Conservation (phyloP, 164 flowering plant genomes). For the Vitis amurensis region DNA sequence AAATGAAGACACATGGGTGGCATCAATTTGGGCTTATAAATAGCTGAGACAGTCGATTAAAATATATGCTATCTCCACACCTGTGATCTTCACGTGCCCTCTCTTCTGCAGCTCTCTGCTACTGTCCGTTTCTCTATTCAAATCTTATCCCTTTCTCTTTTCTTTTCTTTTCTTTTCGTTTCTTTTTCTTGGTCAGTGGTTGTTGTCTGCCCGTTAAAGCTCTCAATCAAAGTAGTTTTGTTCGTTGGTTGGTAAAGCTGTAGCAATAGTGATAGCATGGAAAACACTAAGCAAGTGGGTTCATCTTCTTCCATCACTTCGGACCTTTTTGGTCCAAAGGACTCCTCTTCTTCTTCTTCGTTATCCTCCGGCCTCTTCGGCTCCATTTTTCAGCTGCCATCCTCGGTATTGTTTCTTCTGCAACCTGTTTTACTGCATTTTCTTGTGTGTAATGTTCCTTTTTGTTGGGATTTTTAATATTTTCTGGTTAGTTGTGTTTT, state of each 20-base stretch:
- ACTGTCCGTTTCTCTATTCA: slow-evolving; percentile 11
- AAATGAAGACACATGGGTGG: slow-evolving; percentile 20
- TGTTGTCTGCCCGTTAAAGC: slow-evolving; percentile 3
- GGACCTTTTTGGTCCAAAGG: slow-evolving; percentile 59
- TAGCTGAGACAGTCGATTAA: slow-evolving; percentile 8
- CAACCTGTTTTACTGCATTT: neutral
- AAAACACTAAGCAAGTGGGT: slow-evolving; percentile 26
- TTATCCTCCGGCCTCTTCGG: slow-evolving; percentile 34
- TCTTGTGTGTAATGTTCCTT: neutral
- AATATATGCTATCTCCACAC: slow-evolving; percentile 8
- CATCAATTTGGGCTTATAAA: slow-evolving; percentile 30
- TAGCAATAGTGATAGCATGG: slow-evolving; percentile 17
- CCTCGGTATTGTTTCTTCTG: slow-evolving; percentile 32
- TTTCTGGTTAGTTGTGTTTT: too few relatives aligned
- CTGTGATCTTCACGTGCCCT: slow-evolving; percentile 34
- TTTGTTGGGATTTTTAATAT: neutral
- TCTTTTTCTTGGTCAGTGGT: slow-evolving; percentile 2
- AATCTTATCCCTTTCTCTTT: slow-evolving; percentile 20
- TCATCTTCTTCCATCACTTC: slow-evolving; percentile 28
- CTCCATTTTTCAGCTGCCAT: slow-evolving; percentile 45
- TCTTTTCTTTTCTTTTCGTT: neutral
- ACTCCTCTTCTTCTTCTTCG: slow-evolving; percentile 29
- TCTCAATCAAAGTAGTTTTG: slow-evolving; percentile 24
- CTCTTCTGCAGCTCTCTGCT: neutral
- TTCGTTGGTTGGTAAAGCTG: slow-evolving; percentile 30